Percentiles rank a stretch among this genome's conserved stretches.
Conservation (phyloP, 306 rosid species). For the Acmispon strigosus region DNA sequence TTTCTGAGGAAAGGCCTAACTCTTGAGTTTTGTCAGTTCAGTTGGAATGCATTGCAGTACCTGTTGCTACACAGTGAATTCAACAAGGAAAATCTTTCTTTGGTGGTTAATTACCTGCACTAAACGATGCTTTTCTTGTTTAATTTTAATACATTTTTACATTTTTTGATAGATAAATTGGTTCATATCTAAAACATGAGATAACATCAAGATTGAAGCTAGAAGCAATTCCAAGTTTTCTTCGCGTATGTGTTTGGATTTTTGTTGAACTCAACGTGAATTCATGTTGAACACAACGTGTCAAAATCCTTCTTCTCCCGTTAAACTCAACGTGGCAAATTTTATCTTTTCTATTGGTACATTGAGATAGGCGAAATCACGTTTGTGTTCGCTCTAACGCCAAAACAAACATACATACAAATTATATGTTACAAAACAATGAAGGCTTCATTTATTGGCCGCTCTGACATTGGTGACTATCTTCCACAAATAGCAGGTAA, state of each 20-base stretch:
- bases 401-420: no score
- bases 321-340: no score
- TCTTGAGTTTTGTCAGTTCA: slow-evolving; percentile 29
- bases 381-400: no score
- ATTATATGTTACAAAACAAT: slow-evolving; percentile 15
- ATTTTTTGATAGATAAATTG: no score
- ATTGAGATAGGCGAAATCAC: no score
- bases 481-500: slow-evolving; percentile 29
- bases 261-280: no score
- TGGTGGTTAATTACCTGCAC: slow-evolving; percentile 4
- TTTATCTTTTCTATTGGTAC: no score
- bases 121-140: neutral
- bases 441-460: slow-evolving; percentile 32
- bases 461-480: slow-evolving; percentile 17
- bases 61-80: slow-evolving; percentile 21
- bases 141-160: neutral
- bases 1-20: slow-evolving; percentile 59
- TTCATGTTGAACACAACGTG: no score
- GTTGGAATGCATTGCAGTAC: slow-evolving; percentile 23
- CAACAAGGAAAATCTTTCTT: slow-evolving; percentile 31
- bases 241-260: no score
- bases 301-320: no score
- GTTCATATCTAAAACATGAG: neutral
- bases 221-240: neutral
- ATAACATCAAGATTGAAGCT: neutral